Conservation (phyloP, 75 land plant genomes). For the Picea glauca region DNA sequence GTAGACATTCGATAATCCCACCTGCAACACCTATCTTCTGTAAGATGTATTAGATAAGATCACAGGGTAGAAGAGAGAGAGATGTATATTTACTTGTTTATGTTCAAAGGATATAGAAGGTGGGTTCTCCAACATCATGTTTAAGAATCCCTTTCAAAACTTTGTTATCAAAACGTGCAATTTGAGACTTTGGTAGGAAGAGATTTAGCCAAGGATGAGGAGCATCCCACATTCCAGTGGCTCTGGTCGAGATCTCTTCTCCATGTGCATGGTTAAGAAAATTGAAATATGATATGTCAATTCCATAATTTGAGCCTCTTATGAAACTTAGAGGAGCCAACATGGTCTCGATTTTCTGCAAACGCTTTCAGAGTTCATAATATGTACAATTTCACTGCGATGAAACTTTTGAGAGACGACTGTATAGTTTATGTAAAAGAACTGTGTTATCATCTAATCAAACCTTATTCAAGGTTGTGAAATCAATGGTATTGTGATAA, state of each 20-base stretch:
- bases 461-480: conserved; percentile 30
- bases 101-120: conserved; percentile 54
- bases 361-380: not conserved
- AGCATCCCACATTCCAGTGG: conserved; percentile 56
- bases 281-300: conserved; percentile 56
- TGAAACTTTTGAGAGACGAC: too few species aligned
- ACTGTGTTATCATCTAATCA: not conserved
- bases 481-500: conserved; percentile 19
- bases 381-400: too few species aligned
- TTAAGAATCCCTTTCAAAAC: conserved; percentile 45
- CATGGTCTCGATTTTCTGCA: conserved; percentile 35
- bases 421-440: too few species aligned
- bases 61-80: not conserved
- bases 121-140: conserved; percentile 70
- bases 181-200: conserved; percentile 45
- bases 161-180: conserved; percentile 42
- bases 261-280: conserved; percentile 55
- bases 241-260: conserved; percentile 49
- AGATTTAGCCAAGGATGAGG: conserved; percentile 80
- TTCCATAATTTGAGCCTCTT: conserved; percentile 35
- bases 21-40: conserved; percentile 20
- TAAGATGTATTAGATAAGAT: too few species aligned
- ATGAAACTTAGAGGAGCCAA: conserved; percentile 36
- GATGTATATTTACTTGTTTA: conserved; percentile 45
- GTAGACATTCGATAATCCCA: conserved; percentile 63